Evolutionary conservation across 371 early-diverging fungal species (phyloP).

Genomic region (Mortierella sp.): DNA sequence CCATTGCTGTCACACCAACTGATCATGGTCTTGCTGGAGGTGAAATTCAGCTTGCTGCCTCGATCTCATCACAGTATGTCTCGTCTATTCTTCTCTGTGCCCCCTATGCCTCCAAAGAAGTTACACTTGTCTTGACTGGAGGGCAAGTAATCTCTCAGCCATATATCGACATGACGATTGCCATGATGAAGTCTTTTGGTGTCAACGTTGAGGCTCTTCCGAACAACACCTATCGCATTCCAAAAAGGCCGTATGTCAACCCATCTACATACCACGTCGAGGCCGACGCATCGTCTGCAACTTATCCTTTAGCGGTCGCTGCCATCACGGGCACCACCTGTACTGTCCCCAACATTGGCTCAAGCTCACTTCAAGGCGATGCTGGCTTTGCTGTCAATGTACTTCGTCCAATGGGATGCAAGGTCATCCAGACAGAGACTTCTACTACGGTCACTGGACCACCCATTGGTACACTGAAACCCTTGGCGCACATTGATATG

Average conservation of each 20-base stretch:
- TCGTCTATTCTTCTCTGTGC: constrained; percentile 95
- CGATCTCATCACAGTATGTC: constrained; percentile 97
- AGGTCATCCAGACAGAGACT: constrained; percentile 86
- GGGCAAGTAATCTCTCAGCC: constrained; percentile 97
- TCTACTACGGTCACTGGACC: constrained; percentile 95
- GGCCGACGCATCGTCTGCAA: constrained; percentile 97
- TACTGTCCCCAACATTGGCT: constrained; percentile 93
- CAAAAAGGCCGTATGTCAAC: constrained; percentile 80
- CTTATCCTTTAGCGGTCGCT: constrained; percentile 97
- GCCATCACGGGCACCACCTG: constrained; percentile 93
- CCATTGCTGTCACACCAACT: constrained; percentile 81
- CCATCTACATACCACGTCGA: constrained; percentile 90
- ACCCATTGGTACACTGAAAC: constrained; percentile 72
- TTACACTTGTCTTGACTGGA: constrained; percentile 87
- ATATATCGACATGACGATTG: constrained; percentile 98
- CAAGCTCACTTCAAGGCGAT: constrained; percentile 90
- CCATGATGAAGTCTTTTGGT: constrained; percentile 97
- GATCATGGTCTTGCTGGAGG: constrained; percentile 88
- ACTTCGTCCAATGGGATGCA: constrained; percentile 91
- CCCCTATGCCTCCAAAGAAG: constrained; percentile 85
- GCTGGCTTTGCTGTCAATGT: constrained; percentile 94
- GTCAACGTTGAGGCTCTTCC: constrained; percentile 79
- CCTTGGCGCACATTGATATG: constrained; percentile 93
- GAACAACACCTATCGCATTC: constrained; percentile 86
- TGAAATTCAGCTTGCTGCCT: constrained; percentile 88